phyloP scores from a whole-genome alignment of 345 rosid genomes.

The Hibiscus mutabilis region DNA sequence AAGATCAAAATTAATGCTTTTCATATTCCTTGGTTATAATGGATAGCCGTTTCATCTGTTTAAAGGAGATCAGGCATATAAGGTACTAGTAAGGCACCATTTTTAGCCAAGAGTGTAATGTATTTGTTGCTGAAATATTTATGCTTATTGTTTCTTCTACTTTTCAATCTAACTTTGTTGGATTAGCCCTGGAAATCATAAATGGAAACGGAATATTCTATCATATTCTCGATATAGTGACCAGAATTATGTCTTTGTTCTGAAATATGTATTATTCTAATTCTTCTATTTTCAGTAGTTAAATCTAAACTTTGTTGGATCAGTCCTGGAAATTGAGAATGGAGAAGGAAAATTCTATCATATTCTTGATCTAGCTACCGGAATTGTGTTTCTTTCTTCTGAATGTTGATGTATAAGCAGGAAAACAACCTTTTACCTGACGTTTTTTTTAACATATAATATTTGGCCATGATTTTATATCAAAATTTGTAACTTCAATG shows the following conservation, averaged over 20 bases:
- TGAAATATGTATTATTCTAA: not conserved
- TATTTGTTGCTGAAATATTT: not conserved
- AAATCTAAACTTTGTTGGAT: not conserved
- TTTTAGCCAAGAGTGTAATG: not conserved
- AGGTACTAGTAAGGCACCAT: not conserved
- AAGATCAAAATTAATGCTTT: no score
- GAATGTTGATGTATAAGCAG: not conserved
- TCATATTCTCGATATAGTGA: not conserved
- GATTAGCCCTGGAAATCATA: not conserved
- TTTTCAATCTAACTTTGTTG: not conserved
- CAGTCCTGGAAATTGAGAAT: not conserved
- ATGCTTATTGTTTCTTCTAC: not conserved
- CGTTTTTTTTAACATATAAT: not conserved
- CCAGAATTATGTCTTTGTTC: not conserved
- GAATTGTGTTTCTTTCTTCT: constrained; percentile 1
- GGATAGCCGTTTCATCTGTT: not conserved
- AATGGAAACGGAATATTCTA: not conserved
- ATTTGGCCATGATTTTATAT: not conserved
- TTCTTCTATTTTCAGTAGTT: not conserved
- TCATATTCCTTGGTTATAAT: no score
- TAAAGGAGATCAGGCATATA: not conserved
- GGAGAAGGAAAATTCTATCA: not conserved
- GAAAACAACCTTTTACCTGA: not conserved
- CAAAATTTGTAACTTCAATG: not conserved
- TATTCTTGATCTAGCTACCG: not conserved